Evolutionary conservation across 2,329 filamentous ascomycete species (phyloP), one percentile per base, ranked within the genome.

Genomic region (Sporothrix protearum): DNA sequence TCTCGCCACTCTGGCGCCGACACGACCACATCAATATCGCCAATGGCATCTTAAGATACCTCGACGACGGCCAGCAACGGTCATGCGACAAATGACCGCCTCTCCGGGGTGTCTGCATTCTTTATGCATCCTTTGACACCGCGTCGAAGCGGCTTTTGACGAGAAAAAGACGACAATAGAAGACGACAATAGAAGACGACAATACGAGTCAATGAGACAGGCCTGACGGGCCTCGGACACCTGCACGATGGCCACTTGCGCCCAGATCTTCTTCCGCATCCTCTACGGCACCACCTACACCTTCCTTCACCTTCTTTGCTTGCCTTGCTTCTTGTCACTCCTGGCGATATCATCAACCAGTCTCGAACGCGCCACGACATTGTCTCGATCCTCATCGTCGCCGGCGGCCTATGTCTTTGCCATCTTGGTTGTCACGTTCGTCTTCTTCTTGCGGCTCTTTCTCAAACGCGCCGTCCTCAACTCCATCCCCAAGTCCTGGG

Each of bases 381-480:
- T 68, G 92, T 92, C 80, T 96, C 97, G 80, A 88, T 96, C 77
- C 91, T 96, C 82, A 90, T 96, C 78, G 88, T 97, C 76, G 87
- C 88, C 70, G 89, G 92, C 72, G 87, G 87, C 87, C 76, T 96
- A 96, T 78, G 81, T 94, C 71, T 82, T 93, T 64, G 93, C 93
- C 16, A 83, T 91, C 61, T 73, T 92, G 61, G 82, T 94, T 69
- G 87, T 93, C 57, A 80, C 88, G 59, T 88, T 97, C 76, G 88
- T 97, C 77, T 97, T 97, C 80, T 87, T 90, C 71, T 88, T 89
- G 69, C 87, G 96, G n/a, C 87, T 97, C 25, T 97, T 95, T 81
- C 92, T 95, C 69, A 96, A 93, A 77, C 89, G 92, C 74, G 91
- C 87, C 61, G 89, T 92, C 9, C 85, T 98, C 9, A 88, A 90